Percentiles rank a stretch among this genome's conserved stretches.
Evolutionary conservation across 2,329 filamentous ascomycete species (phyloP).

Genomic region (Apiospora malaysiana): DNA sequence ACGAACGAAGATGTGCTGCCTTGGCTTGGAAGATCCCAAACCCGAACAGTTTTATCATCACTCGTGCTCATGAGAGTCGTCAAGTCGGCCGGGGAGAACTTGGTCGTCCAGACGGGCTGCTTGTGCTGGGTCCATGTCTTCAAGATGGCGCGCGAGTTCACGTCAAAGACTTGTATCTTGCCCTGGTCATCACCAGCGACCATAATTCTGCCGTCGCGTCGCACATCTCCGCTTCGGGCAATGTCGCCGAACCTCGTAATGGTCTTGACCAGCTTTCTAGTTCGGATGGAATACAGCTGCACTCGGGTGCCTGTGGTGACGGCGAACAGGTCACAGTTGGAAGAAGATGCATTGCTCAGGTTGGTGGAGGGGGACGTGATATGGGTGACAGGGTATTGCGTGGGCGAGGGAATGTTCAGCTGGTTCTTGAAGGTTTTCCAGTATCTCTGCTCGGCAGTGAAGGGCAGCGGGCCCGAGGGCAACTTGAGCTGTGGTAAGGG

Average conservation of each 20-base stretch:
- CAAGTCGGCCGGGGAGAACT: slow-evolving; percentile 87
- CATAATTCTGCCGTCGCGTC: slow-evolving; percentile 85
- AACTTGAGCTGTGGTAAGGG: slow-evolving; percentile 83
- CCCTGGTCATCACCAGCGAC: slow-evolving; percentile 92
- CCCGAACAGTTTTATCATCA: slow-evolving; percentile 88
- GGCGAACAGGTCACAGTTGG: slow-evolving; percentile 77
- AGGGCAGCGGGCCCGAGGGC: slow-evolving; percentile 78
- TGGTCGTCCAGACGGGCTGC: slow-evolving; percentile 90
- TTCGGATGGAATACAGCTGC: slow-evolving; percentile 92
- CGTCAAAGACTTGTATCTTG: slow-evolving; percentile 93
- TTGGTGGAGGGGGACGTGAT: slow-evolving; percentile 73
- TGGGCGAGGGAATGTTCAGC: slow-evolving; percentile 86
- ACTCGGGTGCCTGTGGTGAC: slow-evolving; percentile 94
- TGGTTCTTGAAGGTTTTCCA: slow-evolving; percentile 96
- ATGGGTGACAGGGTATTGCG: slow-evolving; percentile 87
- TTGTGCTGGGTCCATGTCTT: slow-evolving; percentile 96
- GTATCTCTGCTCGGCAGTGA: slow-evolving; percentile 93
- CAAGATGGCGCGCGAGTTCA: slow-evolving; percentile 84
- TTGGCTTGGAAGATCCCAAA: slow-evolving; percentile 91
- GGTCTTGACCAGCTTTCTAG: slow-evolving; percentile 89
- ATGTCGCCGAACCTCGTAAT: slow-evolving; percentile 93
- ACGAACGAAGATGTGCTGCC: slow-evolving; percentile 77
- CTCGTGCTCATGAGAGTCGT: slow-evolving; percentile 88
- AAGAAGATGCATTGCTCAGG: slow-evolving; percentile 51
- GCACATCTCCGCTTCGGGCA: slow-evolving; percentile 86